Conservation (phyloP, 2,329 filamentous ascomycete species). For the Neophaeococcomyces aloes region DNA sequence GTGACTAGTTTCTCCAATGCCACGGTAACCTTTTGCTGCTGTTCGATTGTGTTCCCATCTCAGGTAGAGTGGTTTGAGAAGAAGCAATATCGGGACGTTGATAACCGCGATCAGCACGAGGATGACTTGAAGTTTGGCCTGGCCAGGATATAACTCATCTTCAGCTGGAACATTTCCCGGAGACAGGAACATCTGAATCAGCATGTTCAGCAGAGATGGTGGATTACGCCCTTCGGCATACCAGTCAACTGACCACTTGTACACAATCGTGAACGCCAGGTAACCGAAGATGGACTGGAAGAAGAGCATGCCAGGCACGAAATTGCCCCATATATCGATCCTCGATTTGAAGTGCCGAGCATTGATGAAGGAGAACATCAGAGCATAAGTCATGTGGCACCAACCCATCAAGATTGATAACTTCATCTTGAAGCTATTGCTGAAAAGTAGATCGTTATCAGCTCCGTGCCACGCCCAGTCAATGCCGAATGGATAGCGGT, state of each 20-base stretch:
- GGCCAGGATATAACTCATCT: constrained; percentile 66
- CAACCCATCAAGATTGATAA: constrained; percentile 95
- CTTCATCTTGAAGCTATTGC: constrained; percentile 99
- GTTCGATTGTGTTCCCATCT: constrained; percentile 87
- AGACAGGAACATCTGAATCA: constrained; percentile 98
- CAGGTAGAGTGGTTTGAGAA: constrained; percentile 92
- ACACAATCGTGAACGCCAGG: constrained; percentile 83
- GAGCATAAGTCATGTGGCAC: constrained; percentile 88
- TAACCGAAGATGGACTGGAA: constrained; percentile 99
- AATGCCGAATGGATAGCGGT: constrained; percentile 89
- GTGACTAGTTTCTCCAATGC: constrained; percentile 70
- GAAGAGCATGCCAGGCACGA: constrained; percentile 96
- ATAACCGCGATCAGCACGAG: constrained; percentile 70
- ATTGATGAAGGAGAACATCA: constrained; percentile 87
- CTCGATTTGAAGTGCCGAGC: constrained; percentile 88
- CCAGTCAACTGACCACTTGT: constrained; percentile 97
- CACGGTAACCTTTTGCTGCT: constrained; percentile 79
- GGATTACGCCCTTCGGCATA: constrained; percentile 53
- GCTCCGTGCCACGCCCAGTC: constrained; percentile 96
- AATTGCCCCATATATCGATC: constrained; percentile 95
- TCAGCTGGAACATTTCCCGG: constrained; percentile 60
- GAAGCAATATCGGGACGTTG: constrained; percentile 82
- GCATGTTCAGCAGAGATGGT: constrained; percentile 90
- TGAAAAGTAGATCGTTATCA: constrained; percentile 90
- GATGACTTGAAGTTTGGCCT: constrained; percentile 63